Evolutionary conservation across 768 basidiomycete species (phyloP), one percentile per base, ranked within the genome.

Genomic region (Termitomyces sp.): DNA sequence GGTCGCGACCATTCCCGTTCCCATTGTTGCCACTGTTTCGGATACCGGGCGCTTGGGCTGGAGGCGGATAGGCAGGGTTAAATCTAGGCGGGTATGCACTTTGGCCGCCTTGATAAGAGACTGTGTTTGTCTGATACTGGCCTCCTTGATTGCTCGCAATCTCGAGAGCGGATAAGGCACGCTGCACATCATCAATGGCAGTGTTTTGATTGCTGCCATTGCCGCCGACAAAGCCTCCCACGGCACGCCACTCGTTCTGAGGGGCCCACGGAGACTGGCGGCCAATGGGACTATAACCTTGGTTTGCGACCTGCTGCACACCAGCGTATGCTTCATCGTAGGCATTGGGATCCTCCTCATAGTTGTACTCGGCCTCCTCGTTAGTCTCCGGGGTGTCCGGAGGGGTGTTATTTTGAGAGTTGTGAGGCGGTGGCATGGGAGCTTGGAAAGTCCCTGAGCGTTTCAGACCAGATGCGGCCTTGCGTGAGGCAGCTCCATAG

Each of bases 371-470:
- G 48, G 84, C 85, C 52, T 86, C 84, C 3, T 81, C 81, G 65
- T 49, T 63, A 28, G 49, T 57, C 50, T 77, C 76, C 2, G 71
- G 65, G 13, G 74, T 66, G 59, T 78, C 76, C 35, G 78, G 72
- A 46, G 78, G 72, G 18, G 72, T 69, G 30, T 71, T 67, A 47
- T 67, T 71, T 63, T 77, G 78, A 35, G 70, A 66, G 62, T 72
- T 71, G 32, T 65, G 43, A 22, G 57, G 56, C 13, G 67, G 56
- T 10, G 75, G 75, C 47, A 78, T 64, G 5, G 82, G 76, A 1
- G 84, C 80, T 65, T 87, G 85, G 11, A 92, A 72, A 11, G 90
- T 92, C 24, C 89, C 91, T 26, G 89, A 83, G 58, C 91, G 86
- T 67, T 84, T 89, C 58, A 92, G 79, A 41, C 81, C 79, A 16